Percentiles rank a stretch among this genome's conserved stretches.
Evolutionary conservation across 1,139 yeast species (phyloP).

Genomic region (Hyphopichia buzzinii): DNA sequence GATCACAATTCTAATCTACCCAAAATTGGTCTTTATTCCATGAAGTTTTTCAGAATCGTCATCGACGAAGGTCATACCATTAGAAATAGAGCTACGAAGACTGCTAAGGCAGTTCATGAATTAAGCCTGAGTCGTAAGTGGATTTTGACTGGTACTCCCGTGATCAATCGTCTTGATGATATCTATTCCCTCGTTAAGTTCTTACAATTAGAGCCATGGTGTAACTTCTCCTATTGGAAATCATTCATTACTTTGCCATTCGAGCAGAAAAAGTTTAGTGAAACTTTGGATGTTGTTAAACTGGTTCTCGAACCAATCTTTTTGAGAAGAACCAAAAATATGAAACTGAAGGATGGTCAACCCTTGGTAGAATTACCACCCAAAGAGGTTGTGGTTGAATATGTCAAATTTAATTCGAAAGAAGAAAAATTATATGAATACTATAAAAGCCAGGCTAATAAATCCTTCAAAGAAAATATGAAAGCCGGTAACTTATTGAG

Average conservation of each 20-base stretch:
- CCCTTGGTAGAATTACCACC: slow-evolving; percentile 76
- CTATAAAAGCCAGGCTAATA: slow-evolving; percentile 67
- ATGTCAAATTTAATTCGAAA: slow-evolving; percentile 60
- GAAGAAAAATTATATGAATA: slow-evolving; percentile 70
- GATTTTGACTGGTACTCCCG: slow-evolving; percentile 94
- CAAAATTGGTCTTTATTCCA: slow-evolving; percentile 60
- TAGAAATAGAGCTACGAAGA: slow-evolving; percentile 74
- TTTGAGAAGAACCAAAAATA: slow-evolving; percentile 80
- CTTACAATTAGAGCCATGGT: slow-evolving; percentile 84
- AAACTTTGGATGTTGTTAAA: slow-evolving; percentile 80
- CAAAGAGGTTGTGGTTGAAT: slow-evolving; percentile 69
- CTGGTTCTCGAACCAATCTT: slow-evolving; percentile 82
- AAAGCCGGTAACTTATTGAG: slow-evolving; percentile 69
- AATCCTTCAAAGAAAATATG: slow-evolving; percentile 62
- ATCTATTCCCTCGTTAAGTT: slow-evolving; percentile 75
- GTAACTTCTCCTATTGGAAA: slow-evolving; percentile 83
- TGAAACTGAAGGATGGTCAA: slow-evolving; percentile 72
- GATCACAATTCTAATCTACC: slow-evolving; percentile 31
- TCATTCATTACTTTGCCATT: slow-evolving; percentile 84
- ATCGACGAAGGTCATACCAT: slow-evolving; percentile 93
- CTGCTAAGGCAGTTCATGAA: slow-evolving; percentile 76
- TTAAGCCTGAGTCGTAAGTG: slow-evolving; percentile 68
- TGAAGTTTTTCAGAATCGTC: slow-evolving; percentile 74
- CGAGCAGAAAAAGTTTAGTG: slow-evolving; percentile 64
- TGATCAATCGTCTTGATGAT: slow-evolving; percentile 85